A percentile compares a stretch with the other conserved stretches of the same genome.
Evolutionary conservation across 345 rosid species (phyloP).

Genomic region (Moringa oleifera): DNA sequence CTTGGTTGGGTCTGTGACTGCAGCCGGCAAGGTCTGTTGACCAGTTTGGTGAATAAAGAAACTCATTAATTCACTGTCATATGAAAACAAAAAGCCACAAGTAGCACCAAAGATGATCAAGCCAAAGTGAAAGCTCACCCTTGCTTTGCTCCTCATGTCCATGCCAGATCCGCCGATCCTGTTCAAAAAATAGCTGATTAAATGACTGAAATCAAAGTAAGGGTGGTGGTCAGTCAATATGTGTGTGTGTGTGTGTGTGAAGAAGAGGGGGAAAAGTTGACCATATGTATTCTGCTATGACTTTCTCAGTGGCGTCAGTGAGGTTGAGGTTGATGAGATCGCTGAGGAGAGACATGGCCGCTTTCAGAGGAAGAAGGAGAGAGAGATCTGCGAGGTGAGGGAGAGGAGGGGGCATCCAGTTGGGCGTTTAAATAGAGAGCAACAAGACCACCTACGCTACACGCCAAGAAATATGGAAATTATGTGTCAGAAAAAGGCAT

Average conservation of each 20-base stretch:
- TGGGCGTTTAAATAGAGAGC: constrained; percentile 11
- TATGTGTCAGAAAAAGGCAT: not conserved
- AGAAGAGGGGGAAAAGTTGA: constrained; percentile 1
- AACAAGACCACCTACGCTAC: constrained; percentile 2
- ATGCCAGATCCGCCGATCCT: constrained; percentile 83
- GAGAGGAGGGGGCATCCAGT: constrained; percentile 2
- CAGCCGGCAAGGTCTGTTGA: constrained; percentile 52
- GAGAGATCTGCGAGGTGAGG: not conserved
- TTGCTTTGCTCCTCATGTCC: constrained; percentile 76
- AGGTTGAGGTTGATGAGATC: constrained; percentile 68
- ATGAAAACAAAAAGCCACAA: not conserved
- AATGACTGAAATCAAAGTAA: not conserved
- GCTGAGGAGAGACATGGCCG: constrained; percentile 45
- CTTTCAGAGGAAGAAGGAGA: constrained; percentile 3
- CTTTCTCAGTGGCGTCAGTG: constrained; percentile 44
- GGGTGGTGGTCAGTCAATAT: too few relatives aligned
- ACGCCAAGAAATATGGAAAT: not conserved
- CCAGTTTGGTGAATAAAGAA: not conserved
- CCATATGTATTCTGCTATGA: constrained; percentile 87
- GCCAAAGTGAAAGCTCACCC: constrained; percentile 22
- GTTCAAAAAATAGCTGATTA: not conserved
- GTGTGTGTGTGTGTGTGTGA: not conserved
- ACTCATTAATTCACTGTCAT: too few relatives aligned
- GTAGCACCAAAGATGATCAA: not conserved
- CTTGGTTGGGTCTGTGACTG: constrained; percentile 47